A percentile compares a stretch with the other conserved stretches of the same genome.
These are phyloP conservation scores for Cercospora citrullina DNA, from an alignment of 2,329 filamentous ascomycete genomes.

Conservation along the genomic window DNA sequence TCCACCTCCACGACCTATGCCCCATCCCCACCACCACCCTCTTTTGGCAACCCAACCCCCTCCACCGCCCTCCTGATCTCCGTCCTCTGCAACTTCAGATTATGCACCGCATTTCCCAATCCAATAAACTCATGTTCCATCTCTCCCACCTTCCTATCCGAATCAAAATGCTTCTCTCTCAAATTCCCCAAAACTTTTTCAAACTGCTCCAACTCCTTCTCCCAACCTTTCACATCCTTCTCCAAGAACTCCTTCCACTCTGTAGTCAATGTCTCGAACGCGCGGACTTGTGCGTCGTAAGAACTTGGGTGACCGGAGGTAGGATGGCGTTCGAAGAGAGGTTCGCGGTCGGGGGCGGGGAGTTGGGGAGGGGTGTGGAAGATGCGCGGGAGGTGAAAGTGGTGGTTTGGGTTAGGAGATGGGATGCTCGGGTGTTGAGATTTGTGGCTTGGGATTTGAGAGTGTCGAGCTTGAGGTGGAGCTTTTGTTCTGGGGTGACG, in stretches of 20 bases:
- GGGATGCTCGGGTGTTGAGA: constrained; percentile 4
- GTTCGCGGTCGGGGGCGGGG: constrained; percentile 17
- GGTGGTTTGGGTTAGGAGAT: constrained; percentile 7
- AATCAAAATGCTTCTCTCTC: constrained; percentile 14
- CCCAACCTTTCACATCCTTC: constrained; percentile 14
- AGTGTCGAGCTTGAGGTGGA: constrained; percentile 14
- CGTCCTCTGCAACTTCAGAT: constrained; percentile 15
- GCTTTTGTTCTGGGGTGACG: constrained; percentile 15
- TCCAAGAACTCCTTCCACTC: constrained; percentile 17
- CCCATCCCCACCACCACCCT: constrained; percentile 16
- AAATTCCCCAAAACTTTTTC: constrained; percentile 7
- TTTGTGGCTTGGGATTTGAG: constrained; percentile 15
- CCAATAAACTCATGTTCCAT: constrained; percentile 20
- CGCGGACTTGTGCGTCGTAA: constrained; percentile 19
- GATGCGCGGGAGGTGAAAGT: constrained; percentile 12
- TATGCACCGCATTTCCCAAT: constrained; percentile 18
- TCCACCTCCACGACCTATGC: no score
- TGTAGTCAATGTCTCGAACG: neutral
- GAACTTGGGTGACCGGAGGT: constrained; percentile 9
- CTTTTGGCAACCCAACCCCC: constrained; percentile 22
- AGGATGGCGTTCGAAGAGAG: constrained; percentile 16
- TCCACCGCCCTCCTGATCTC: constrained; percentile 10
- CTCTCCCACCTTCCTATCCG: constrained; percentile 10
- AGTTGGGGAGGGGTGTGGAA: constrained; percentile 11
- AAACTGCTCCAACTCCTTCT: constrained; percentile 14